A percentile compares a stretch with the other conserved stretches of the same genome.
Evolutionary conservation across 2,329 filamentous ascomycete species (phyloP).

Genomic region (Pyrenophora teres): DNA sequence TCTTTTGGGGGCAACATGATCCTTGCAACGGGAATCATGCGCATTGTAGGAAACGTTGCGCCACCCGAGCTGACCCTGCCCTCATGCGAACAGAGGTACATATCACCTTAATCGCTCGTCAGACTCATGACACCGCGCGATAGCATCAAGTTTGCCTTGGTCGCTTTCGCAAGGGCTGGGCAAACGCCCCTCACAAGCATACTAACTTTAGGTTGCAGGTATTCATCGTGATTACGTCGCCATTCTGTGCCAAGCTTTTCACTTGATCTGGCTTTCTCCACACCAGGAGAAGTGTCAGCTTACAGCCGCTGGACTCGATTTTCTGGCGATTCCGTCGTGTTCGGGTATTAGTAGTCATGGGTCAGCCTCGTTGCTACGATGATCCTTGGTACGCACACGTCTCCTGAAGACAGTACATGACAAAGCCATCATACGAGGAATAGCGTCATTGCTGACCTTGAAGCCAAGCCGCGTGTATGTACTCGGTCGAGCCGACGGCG

Average conservation of each 20-base stretch:
- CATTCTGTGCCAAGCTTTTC: background rate
- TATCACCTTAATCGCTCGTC: background rate
- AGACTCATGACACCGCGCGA: constrained; percentile 1
- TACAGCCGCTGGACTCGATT: too few species aligned
- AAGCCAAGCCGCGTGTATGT: background rate
- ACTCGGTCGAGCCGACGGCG: constrained; percentile 1
- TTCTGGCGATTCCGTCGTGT: too few species aligned
- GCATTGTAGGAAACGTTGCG: constrained; percentile 1
- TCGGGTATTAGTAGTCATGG: too few species aligned
- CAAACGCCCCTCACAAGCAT: background rate
- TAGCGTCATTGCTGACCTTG: too few species aligned
- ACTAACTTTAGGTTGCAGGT: background rate
- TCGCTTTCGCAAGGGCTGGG: background rate
- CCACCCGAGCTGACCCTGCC: background rate
- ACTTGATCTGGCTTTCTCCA: constrained; percentile 2
- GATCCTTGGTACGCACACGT: background rate
- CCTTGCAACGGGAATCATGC: constrained; percentile 7
- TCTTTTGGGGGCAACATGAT: constrained; percentile 4
- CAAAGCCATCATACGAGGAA: background rate
- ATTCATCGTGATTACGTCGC: background rate
- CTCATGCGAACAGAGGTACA: background rate
- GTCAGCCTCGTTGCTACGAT: background rate
- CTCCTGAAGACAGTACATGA: background rate
- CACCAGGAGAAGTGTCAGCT: background rate
- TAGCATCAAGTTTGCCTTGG: background rate